Conservation (phyloP, 306 rosid genomes). For the Quercus suber region DNA sequence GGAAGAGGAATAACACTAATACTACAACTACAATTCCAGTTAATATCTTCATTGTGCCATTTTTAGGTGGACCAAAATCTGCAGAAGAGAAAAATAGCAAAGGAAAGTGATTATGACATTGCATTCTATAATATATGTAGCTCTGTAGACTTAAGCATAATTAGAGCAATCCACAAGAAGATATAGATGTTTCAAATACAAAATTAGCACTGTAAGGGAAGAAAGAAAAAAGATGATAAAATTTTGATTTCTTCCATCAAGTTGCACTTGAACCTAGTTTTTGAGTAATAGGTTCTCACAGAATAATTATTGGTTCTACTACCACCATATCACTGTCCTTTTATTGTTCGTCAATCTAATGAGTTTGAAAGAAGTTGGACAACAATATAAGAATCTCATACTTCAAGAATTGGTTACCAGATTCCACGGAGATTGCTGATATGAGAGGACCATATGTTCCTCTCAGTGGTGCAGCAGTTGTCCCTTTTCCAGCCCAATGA, state of each 20-base stretch:
- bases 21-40: slow-evolving; percentile 6
- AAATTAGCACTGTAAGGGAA: background rate
- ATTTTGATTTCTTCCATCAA: too few species aligned
- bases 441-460: slow-evolving; percentile 68
- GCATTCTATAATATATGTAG: background rate
- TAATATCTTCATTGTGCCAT: background rate
- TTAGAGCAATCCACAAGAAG: background rate
- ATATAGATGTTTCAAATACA: background rate
- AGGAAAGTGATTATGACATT: background rate
- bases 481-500: slow-evolving; percentile 75
- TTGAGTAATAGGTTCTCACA: too few species aligned
- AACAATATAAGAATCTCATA: background rate
- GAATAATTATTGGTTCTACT: too few species aligned
- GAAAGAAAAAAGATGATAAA: too few species aligned
- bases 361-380: background rate
- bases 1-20: background rate
- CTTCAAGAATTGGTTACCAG: slow-evolving; percentile 33
- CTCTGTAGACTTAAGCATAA: background rate
- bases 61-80: slow-evolving; percentile 19
- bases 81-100: background rate
- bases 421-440: slow-evolving; percentile 58
- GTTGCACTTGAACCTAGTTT: too few species aligned
- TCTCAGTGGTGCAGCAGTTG: slow-evolving; percentile 36
- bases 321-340: background rate
- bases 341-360: background rate